Evolutionary conservation across 2,329 filamentous ascomycete species (phyloP).

Genomic region (Periconia macrospinosa): DNA sequence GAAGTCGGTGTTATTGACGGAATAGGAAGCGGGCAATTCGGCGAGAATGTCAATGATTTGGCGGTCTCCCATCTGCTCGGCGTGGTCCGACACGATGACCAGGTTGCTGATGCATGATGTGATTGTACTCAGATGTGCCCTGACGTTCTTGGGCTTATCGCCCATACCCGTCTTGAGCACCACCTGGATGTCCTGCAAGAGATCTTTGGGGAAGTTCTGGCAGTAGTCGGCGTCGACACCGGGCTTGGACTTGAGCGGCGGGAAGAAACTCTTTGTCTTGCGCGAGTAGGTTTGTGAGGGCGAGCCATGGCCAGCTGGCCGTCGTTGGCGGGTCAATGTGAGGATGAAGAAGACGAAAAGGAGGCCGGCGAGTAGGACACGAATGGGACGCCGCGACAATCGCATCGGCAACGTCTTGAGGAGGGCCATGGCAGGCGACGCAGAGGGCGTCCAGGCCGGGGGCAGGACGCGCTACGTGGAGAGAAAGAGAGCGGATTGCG

Average conservation of each 20-base stretch:
- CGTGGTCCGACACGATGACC: conserved; percentile 62
- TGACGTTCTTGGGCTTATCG: conserved; percentile 43
- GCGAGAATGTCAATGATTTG: conserved; percentile 54
- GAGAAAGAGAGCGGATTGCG: conserved; percentile 2
- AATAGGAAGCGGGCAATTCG: conserved; percentile 50
- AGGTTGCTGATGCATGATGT: conserved; percentile 59
- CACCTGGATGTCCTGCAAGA: conserved; percentile 49
- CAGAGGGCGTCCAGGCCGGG: conserved; percentile 10
- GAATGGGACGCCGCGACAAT: conserved; percentile 10
- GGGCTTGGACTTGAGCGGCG: conserved; percentile 33
- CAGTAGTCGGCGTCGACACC: conserved; percentile 42
- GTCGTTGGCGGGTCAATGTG: conserved; percentile 27
- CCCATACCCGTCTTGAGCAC: conserved; percentile 55
- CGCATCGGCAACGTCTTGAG: conserved; percentile 11
- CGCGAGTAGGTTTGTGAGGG: conserved; percentile 25
- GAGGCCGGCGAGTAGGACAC: conserved; percentile 35
- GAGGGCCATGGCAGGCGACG: conserved; percentile 9
- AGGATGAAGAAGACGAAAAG: conserved; percentile 36
- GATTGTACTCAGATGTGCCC: conserved; percentile 55
- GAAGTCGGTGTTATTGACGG: conserved; percentile 53
- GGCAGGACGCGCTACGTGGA: conserved; percentile 5
- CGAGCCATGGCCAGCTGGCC: conserved; percentile 8
- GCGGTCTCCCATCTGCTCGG: conserved; percentile 55
- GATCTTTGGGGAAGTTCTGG: conserved; percentile 43
- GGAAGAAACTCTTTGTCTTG: conserved; percentile 42